Percentiles rank a stretch among this genome's conserved stretches.
These are phyloP conservation scores for Conticribra weissflogii DNA, from an alignment of 108 stramenopile species.

Conservation along the genomic window DNA sequence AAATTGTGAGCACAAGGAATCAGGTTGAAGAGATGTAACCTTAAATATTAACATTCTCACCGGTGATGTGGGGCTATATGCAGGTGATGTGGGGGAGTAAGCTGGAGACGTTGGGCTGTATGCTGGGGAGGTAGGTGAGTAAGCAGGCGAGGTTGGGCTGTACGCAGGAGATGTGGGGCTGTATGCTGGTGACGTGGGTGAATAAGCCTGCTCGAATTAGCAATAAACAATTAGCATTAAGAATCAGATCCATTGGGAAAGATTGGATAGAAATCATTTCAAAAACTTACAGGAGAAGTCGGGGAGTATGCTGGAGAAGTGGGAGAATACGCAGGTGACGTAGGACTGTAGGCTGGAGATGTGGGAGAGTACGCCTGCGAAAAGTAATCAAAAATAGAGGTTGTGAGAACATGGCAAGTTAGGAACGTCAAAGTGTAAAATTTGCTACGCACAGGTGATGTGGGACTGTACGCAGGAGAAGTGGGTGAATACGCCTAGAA, in stretches of 20 bases:
- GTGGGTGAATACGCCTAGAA: slow-evolving; percentile 75
- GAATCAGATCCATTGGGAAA: background rate
- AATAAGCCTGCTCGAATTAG: slow-evolving; percentile 14
- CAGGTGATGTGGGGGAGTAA: slow-evolving; percentile 82
- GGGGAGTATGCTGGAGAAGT: slow-evolving; percentile 87
- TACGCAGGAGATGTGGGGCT: slow-evolving; percentile 80
- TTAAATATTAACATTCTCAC: slow-evolving; percentile 30
- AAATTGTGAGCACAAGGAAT: slow-evolving; percentile 43
- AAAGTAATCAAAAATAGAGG: slow-evolving; percentile 14
- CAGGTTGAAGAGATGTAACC: slow-evolving; percentile 48
- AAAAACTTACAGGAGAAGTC: slow-evolving; percentile 56
- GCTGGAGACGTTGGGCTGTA: slow-evolving; percentile 88
- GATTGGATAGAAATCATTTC: background rate
- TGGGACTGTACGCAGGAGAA: slow-evolving; percentile 72
- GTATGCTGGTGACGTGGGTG: slow-evolving; percentile 62
- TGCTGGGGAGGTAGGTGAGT: slow-evolving; percentile 83
- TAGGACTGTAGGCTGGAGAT: slow-evolving; percentile 88
- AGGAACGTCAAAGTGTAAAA: slow-evolving; percentile 17
- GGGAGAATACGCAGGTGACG: slow-evolving; percentile 77
- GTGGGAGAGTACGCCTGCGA: slow-evolving; percentile 78
- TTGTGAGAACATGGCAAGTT: slow-evolving; percentile 54
- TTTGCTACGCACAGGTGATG: slow-evolving; percentile 54
- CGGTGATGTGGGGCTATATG: slow-evolving; percentile 71
- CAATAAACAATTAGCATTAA: background rate
- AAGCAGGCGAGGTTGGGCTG: slow-evolving; percentile 83